Evolutionary conservation across 2,329 filamentous ascomycete species (phyloP).

Genomic region (Gnomoniopsis smithogilvyi): DNA sequence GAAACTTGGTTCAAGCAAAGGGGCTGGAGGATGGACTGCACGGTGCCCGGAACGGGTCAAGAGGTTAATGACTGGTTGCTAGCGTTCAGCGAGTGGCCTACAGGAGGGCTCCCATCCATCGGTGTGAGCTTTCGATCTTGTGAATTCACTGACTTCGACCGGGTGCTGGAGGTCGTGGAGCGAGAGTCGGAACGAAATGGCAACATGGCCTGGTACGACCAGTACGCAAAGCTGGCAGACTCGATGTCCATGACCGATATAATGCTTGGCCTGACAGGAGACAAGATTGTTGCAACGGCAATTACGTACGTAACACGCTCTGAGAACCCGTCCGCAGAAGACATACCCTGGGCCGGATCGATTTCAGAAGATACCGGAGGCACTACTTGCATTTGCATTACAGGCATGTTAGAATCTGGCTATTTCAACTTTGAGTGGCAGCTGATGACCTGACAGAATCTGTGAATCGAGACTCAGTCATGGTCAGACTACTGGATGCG

Average conservation of each 20-base stretch:
- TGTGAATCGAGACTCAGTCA: constrained; percentile 43
- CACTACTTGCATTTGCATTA: constrained; percentile 58
- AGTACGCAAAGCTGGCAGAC: constrained; percentile 50
- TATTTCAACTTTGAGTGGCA: not conserved
- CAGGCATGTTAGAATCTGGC: constrained; percentile 37
- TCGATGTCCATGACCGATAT: constrained; percentile 49
- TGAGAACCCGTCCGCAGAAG: constrained; percentile 43
- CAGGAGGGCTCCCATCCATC: constrained; percentile 35
- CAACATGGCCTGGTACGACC: constrained; percentile 57
- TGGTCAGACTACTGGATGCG: constrained; percentile 50
- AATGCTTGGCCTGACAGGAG: constrained; percentile 48
- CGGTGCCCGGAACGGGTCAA: constrained; percentile 43
- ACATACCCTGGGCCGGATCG: constrained; percentile 53
- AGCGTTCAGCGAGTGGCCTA: constrained; percentile 46
- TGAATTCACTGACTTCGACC: constrained; percentile 41
- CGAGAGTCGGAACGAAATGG: constrained; percentile 43
- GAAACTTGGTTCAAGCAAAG: constrained; percentile 52
- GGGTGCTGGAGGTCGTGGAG: constrained; percentile 48
- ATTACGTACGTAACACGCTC: constrained; percentile 49
- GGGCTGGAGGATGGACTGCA: constrained; percentile 48
- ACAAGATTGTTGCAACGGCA: constrained; percentile 48
- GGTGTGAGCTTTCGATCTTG: constrained; percentile 44
- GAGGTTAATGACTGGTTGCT: constrained; percentile 53
- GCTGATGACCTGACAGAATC: constrained; percentile 33
- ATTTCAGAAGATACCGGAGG: constrained; percentile 53